phyloP scores from a whole-genome alignment of 768 basidiomycete species.

The Pilatotrama ljubarskyi region DNA sequence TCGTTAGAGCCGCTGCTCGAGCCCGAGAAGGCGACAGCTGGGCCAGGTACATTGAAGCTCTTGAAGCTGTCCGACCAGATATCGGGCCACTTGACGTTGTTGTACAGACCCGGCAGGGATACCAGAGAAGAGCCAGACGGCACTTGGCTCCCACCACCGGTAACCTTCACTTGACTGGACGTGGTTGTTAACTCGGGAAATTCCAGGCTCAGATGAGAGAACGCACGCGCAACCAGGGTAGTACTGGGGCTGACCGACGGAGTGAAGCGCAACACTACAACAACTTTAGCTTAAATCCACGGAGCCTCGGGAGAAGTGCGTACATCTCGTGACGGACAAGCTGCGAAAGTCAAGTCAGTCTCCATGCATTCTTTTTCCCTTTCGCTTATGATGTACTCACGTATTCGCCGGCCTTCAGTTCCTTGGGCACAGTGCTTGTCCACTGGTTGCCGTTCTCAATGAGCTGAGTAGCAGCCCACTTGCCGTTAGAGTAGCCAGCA shows the following conservation, averaged over 20 bases:
- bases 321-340: slow-evolving; percentile 52
- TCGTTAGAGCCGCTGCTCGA: slow-evolving; percentile 14
- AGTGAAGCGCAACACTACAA: slow-evolving; percentile 47
- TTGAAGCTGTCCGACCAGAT: slow-evolving; percentile 29
- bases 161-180: slow-evolving; percentile 30
- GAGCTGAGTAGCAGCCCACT: slow-evolving; percentile 46
- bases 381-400: slow-evolving; percentile 34
- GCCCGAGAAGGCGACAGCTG: slow-evolving; percentile 21
- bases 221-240: slow-evolving; percentile 53
- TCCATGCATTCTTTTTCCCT: not conserved
- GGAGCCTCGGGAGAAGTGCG: slow-evolving; percentile 8
- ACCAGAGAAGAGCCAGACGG: slow-evolving; percentile 27
- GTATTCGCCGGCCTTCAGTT: slow-evolving; percentile 48
- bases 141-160: slow-evolving; percentile 26
- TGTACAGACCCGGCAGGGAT: slow-evolving; percentile 31
- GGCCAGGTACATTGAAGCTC: slow-evolving; percentile 28
- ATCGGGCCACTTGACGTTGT: slow-evolving; percentile 27
- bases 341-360: slow-evolving; percentile 28
- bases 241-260: slow-evolving; percentile 41
- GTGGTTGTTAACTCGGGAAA: not conserved
- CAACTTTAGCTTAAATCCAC: not conserved
- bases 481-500: slow-evolving; percentile 41
- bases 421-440: slow-evolving; percentile 45
- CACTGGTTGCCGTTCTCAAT: slow-evolving; percentile 42
- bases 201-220: not conserved